Evolutionary conservation across 1,284 basidiomycete species (phyloP).

Genomic region (Apiotrichum montevideense): DNA sequence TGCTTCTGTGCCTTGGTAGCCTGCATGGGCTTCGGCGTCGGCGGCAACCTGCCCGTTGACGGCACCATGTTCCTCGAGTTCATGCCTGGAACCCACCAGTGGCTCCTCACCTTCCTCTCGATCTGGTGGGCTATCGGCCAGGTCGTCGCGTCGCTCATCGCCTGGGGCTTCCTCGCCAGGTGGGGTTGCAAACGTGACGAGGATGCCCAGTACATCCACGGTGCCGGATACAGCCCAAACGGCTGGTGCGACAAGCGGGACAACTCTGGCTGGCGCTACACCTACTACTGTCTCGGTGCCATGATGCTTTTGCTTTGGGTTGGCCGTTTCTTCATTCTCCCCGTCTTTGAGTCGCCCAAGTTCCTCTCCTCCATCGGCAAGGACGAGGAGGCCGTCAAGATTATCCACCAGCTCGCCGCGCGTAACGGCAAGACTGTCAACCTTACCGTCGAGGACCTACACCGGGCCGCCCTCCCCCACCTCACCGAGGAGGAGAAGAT

Average conservation of each 20-base stretch:
- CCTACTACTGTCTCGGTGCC: constrained; percentile 52
- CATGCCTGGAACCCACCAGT: constrained; percentile 55
- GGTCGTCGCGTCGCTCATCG: constrained; percentile 51
- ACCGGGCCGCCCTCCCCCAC: constrained; percentile 37
- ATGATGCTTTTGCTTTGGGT: constrained; percentile 49
- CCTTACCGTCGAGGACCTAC: constrained; percentile 51
- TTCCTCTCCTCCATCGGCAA: constrained; percentile 56
- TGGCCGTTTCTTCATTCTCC: constrained; percentile 40
- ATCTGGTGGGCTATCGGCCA: constrained; percentile 60
- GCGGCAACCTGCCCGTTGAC: constrained; percentile 58
- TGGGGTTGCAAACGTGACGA: constrained; percentile 11
- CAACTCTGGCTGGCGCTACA: constrained; percentile 62
- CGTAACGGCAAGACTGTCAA: constrained; percentile 53
- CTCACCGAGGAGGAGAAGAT: constrained; percentile 20
- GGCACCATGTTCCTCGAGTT: constrained; percentile 57
- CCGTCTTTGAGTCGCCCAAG: constrained; percentile 58
- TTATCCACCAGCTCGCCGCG: constrained; percentile 49
- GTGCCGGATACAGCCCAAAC: background rate
- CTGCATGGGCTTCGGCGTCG: constrained; percentile 55
- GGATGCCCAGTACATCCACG: no score
- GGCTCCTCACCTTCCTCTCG: constrained; percentile 60
- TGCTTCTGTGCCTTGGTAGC: constrained; percentile 29
- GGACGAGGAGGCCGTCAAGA: constrained; percentile 55
- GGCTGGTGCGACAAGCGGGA: constrained; percentile 48
- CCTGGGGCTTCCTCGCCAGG: constrained; percentile 31